Conservation (phyloP, 495 filamentous ascomycete genomes). For the Neurospora tetrasperma region DNA sequence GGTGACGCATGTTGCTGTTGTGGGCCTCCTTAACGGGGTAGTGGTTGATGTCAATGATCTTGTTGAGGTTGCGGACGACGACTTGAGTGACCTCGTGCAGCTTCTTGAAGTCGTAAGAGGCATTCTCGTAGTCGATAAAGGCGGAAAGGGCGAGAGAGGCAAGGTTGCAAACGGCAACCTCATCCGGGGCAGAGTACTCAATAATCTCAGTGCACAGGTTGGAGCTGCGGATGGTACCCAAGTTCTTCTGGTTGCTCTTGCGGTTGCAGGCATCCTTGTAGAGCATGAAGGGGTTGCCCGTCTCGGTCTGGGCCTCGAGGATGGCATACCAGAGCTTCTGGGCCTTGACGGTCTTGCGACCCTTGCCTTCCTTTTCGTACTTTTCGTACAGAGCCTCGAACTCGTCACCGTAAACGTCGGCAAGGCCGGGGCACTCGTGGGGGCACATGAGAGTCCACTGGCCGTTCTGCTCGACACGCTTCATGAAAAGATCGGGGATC, state of each 20-base stretch:
- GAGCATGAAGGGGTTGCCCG: constrained; percentile 96
- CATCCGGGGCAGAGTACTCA: constrained; percentile 92
- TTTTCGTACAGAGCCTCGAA: constrained; percentile 91
- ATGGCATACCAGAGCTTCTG: constrained; percentile 99
- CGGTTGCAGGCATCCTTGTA: constrained; percentile 98
- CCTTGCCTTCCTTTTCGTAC: constrained; percentile 84
- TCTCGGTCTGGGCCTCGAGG: constrained; percentile 95
- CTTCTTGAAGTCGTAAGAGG: constrained; percentile 86
- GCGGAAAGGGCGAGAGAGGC: constrained; percentile 86
- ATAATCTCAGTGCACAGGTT: constrained; percentile 98
- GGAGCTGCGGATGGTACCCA: constrained; percentile 94
- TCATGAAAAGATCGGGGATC: constrained; percentile 99
- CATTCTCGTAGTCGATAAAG: constrained; percentile 72
- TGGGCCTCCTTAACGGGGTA: constrained; percentile 91
- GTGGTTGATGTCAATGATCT: constrained; percentile 94
- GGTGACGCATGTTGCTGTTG: constrained; percentile 89
- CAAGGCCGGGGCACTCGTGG: constrained; percentile 85
- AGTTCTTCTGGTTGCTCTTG: constrained; percentile 99
- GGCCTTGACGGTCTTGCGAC: constrained; percentile 84
- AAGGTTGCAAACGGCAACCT: constrained; percentile 97
- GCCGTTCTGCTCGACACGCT: constrained; percentile 88
- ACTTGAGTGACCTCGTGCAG: constrained; percentile 87
- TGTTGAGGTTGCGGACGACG: constrained; percentile 87
- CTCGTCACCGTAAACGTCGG: constrained; percentile 94
- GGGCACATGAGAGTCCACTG: constrained; percentile 98